Evolutionary conservation across 331 rosid genomes (phyloP).

Genomic region (Acacia concinna): DNA sequence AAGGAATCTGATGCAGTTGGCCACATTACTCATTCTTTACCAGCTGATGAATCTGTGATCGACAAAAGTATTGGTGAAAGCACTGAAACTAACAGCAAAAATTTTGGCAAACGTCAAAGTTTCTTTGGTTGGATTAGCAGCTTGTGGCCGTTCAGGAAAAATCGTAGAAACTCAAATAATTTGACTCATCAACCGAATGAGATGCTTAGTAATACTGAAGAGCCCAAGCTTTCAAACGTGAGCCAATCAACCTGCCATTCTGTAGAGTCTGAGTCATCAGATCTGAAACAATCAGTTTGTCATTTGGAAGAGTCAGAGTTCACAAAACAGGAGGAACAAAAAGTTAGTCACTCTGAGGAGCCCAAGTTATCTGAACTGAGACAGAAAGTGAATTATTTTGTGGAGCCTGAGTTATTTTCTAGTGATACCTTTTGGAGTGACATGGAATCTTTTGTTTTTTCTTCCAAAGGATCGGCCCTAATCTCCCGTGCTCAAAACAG

Average conservation of each 20-base stretch:
- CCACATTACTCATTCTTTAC: constrained; percentile 32
- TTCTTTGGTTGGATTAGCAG: constrained; percentile 42
- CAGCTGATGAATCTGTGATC: constrained; percentile 35
- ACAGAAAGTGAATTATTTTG: constrained; percentile 9
- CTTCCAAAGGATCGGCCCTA: constrained; percentile 55
- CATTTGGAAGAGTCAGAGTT: background rate
- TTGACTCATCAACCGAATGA: constrained; percentile 34
- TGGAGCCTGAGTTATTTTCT: constrained; percentile 47
- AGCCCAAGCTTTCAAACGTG: constrained; percentile 29
- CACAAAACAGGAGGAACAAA: constrained; percentile 31
- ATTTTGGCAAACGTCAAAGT: constrained; percentile 31
- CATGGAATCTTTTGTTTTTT: constrained; percentile 57
- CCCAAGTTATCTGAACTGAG: constrained; percentile 25
- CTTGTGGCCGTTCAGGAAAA: constrained; percentile 54
- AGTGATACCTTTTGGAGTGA: constrained; percentile 64
- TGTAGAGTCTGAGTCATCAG: constrained; percentile 17
- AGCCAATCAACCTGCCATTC: constrained; percentile 5
- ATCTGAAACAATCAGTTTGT: background rate
- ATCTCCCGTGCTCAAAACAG: constrained; percentile 69
- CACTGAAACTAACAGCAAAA: constrained; percentile 27
- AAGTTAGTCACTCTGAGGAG: constrained; percentile 21
- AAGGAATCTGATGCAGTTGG: constrained; percentile 44
- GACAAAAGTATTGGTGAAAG: constrained; percentile 35
- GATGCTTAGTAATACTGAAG: constrained; percentile 21
- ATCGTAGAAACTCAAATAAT: constrained; percentile 24